phyloP scores from a whole-genome alignment of 148 eudicot genomes.

The Heliosperma pusillum region DNA sequence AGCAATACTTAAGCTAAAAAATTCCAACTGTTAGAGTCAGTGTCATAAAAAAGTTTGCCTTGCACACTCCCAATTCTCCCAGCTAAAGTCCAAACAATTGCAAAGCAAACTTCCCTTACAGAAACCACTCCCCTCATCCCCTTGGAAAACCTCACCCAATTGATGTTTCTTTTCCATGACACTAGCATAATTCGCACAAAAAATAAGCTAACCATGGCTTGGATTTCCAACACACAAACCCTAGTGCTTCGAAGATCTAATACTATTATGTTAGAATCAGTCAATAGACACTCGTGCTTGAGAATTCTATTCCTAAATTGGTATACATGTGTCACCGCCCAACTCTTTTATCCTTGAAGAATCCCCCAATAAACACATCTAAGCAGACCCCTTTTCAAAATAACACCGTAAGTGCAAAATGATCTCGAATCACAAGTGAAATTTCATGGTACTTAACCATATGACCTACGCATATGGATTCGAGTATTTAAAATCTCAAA shows the following conservation, averaged over 20 bases:
- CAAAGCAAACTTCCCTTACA: not conserved
- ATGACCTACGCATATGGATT: not conserved
- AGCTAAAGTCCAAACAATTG: not conserved
- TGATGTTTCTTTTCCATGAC: not conserved
- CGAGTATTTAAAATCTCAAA: not conserved
- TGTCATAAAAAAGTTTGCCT: not conserved
- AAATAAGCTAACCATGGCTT: not conserved
- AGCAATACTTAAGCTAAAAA: no score
- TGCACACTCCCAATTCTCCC: not conserved
- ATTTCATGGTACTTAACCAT: not conserved
- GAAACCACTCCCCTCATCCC: not conserved
- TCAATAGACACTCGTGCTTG: not conserved
- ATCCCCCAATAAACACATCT: not conserved
- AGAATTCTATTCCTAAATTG: not conserved
- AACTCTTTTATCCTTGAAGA: not conserved
- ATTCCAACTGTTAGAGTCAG: not conserved
- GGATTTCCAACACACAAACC: not conserved
- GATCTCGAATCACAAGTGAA: not conserved
- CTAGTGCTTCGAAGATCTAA: not conserved
- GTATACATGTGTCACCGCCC: not conserved
- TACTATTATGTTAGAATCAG: not conserved
- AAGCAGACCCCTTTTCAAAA: not conserved
- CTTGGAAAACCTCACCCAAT: not conserved
- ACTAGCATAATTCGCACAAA: not conserved
- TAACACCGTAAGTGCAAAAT: not conserved